Base-by-base conservation (phyloP, 345 rosid genomes). In the Rhodamnia rubescens region DNA sequence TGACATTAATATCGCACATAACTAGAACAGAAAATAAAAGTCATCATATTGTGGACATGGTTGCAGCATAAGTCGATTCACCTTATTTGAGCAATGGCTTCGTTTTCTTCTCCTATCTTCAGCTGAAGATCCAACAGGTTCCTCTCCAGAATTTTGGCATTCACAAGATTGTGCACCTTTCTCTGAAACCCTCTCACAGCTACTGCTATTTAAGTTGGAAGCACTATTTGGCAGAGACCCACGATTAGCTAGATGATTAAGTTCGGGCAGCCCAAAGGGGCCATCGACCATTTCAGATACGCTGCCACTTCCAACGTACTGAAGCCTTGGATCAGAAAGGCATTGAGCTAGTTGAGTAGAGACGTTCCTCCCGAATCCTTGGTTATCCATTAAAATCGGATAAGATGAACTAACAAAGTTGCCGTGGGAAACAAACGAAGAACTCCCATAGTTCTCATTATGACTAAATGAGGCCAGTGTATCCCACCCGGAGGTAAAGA, bases 401-500 rank as follows among this genome's bases (percentile, higher is more conserved):
- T 90, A 94, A 64, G 90, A 91, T 36, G 94, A 92, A 87, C 86
- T 90, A 29, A 91, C 85, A 87, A 91, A 94, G 85, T 92, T 96
- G 85, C 82, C 74, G 55, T 89, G 93, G 86, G 90, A 88, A 84
- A 94, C 93, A 85, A 92, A 85, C 36, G 96, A 88, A 82, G 95
- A 91, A 64, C 91, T 90, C 64, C 92, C 93, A 82, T 88, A 89
- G 84, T 82, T 91, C 88, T 64, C 81, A 75, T 89, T 91, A 83
- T 89, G 94, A 85, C 88, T 86, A 81, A 92, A 80, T 22, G 94
- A 89, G 84, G 89, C 92, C 74, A 93, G 86, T 36, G 92, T 92
- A 91, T 95, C 98, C 98, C 98, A 97, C 87, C 93, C 89, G 82
- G 98, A 87, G 90, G 92, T 88, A 89, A 92, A 95, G 91, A 93